Evolutionary conservation across 2,329 filamentous ascomycete species (phyloP).

Genomic region (Venturia carpophila): DNA sequence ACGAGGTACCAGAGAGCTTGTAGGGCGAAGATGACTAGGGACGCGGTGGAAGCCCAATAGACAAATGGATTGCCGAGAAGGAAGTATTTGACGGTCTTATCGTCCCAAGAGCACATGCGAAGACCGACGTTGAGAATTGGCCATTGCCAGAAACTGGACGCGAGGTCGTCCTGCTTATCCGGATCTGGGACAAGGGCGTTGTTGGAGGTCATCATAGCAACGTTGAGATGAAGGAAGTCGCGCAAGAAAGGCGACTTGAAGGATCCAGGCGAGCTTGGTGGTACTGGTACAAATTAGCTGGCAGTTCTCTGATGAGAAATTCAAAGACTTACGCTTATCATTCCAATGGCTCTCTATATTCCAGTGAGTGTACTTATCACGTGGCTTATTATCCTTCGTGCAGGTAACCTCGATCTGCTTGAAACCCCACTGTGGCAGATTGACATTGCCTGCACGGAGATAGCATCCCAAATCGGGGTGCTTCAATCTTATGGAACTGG

Average conservation of each 20-base stretch:
- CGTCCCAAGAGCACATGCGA: constrained; percentile 98
- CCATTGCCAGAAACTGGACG: constrained; percentile 98
- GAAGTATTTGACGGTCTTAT: constrained; percentile 95
- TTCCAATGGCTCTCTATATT: constrained; percentile 95
- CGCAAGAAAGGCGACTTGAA: constrained; percentile 97
- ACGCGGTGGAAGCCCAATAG: constrained; percentile 87
- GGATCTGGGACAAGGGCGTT: constrained; percentile 96
- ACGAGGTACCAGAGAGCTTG: constrained; percentile 78
- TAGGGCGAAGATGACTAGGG: constrained; percentile 63
- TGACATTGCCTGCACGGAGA: constrained; percentile 87
- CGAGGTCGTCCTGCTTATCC: constrained; percentile 97
- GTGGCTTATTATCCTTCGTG: constrained; percentile 83
- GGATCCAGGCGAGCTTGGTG: constrained; percentile 76
- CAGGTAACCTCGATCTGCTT: constrained; percentile 99
- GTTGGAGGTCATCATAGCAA: constrained; percentile 99
- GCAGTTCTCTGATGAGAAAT: not conserved
- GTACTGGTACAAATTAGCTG: constrained; percentile 48
- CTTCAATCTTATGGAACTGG: constrained; percentile 82
- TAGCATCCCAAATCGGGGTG: constrained; percentile 83
- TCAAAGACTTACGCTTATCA: constrained; percentile 65
- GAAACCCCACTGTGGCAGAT: constrained; percentile 98
- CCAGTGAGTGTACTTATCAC: constrained; percentile 96
- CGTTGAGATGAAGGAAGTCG: constrained; percentile 95
- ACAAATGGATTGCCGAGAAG: constrained; percentile 92
- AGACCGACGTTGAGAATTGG: constrained; percentile 90